Evolutionary conservation across 169 alveolate genomes (phyloP).

Genomic region (Cryptosporidium andersoni): DNA sequence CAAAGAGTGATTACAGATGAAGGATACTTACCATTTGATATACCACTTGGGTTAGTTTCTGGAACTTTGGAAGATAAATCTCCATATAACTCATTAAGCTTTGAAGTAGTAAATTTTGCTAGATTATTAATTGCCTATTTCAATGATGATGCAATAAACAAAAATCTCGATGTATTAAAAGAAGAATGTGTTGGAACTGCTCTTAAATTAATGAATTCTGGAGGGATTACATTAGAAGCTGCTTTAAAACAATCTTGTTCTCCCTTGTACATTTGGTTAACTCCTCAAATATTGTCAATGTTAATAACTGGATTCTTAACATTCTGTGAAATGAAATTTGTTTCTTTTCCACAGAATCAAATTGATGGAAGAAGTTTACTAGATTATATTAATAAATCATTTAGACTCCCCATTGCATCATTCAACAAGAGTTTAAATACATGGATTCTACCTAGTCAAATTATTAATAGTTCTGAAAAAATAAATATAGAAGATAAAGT

Average conservation of each 20-base stretch:
- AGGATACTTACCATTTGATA: constrained; percentile 49
- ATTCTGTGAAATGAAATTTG: constrained; percentile 29
- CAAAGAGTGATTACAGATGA: constrained; percentile 42
- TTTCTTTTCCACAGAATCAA: constrained; percentile 21
- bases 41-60: constrained; percentile 55
- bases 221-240: constrained; percentile 24
- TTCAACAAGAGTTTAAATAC: constrained; percentile 17
- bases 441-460: constrained; percentile 23
- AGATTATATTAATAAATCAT: constrained; percentile 12
- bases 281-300: constrained; percentile 4
- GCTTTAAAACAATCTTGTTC: constrained; percentile 46
- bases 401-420: constrained; percentile 12
- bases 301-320: constrained; percentile 51
- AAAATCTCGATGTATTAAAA: constrained; percentile 3
- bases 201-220: constrained; percentile 17
- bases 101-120: constrained; percentile 60
- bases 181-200: constrained; percentile 34
- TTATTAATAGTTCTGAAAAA: neutral
- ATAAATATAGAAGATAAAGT: neutral
- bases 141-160: constrained; percentile 53
- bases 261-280: constrained; percentile 27
- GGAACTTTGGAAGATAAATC: constrained; percentile 9
- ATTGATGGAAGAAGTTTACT: constrained; percentile 16
- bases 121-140: constrained; percentile 45
- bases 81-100: constrained; percentile 39